These are phyloP conservation scores for Phialophora verrucosa DNA, from an alignment of 2,329 filamentous ascomycete genomes.

Conservation along the genomic window DNA sequence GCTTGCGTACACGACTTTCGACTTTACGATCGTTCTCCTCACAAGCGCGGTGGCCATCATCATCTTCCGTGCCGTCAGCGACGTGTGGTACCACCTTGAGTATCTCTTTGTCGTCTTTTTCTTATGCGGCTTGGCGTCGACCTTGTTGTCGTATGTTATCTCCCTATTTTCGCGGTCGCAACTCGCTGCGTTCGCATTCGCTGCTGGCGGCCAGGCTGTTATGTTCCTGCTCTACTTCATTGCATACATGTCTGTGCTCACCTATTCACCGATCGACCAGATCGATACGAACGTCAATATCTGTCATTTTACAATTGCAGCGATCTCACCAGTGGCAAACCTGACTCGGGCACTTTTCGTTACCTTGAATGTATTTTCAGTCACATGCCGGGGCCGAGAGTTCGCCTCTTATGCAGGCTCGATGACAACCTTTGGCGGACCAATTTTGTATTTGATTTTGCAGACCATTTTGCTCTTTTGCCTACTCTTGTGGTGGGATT, in stretches of 20 bases:
- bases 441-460: conserved; percentile 79
- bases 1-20: conserved; percentile 81
- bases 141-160: conserved; percentile 76
- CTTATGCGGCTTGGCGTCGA: conserved; percentile 80
- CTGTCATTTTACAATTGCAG: conserved; percentile 75
- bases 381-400: conserved; percentile 69
- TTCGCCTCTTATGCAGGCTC: conserved; percentile 71
- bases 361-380: conserved; percentile 80
- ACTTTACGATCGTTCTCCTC: conserved; percentile 74
- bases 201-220: conserved; percentile 75
- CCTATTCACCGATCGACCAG: conserved; percentile 71
- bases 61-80: conserved; percentile 68
- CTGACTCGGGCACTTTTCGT: conserved; percentile 76
- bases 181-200: conserved; percentile 81
- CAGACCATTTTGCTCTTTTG: conserved; percentile 75
- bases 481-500: conserved; percentile 79
- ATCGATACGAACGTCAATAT: conserved; percentile 71
- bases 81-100: conserved; percentile 76
- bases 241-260: conserved; percentile 73
- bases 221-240: conserved; percentile 75
- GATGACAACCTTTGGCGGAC: conserved; percentile 78
- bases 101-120: conserved; percentile 83
- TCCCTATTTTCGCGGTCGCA: conserved; percentile 81
- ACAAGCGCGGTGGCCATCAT: conserved; percentile 70
- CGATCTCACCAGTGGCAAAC: conserved; percentile 77